A percentile compares a stretch with the other conserved stretches of the same genome.
Conservation (phyloP, 164 flowering plant species). For the Kalanchoe fedtschenkoi region DNA sequence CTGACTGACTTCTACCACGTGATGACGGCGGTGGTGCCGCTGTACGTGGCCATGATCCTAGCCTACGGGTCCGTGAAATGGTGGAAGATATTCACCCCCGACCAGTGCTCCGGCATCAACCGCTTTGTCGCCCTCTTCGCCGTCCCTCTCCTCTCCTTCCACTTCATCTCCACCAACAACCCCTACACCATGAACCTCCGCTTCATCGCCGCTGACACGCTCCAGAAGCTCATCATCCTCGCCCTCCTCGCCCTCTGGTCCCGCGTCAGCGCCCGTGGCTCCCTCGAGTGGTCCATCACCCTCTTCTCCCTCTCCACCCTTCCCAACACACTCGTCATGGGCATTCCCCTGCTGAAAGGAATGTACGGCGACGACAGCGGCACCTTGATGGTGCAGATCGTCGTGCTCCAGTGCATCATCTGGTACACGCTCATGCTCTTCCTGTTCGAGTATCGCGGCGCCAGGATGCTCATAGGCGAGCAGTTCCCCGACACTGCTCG, state of each 20-base stretch:
- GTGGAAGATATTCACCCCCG: slow-evolving; percentile 92
- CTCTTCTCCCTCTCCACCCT: slow-evolving; percentile 78
- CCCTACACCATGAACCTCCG: slow-evolving; percentile 74
- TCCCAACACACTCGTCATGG: slow-evolving; percentile 94
- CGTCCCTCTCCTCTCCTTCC: slow-evolving; percentile 88
- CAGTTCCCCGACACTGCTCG: slow-evolving; percentile 85
- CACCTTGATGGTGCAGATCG: slow-evolving; percentile 80
- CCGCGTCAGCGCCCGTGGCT: slow-evolving; percentile 40
- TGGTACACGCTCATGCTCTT: slow-evolving; percentile 94
- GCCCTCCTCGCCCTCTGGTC: slow-evolving; percentile 42
- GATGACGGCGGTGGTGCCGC: slow-evolving; percentile 92
- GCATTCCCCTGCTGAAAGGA: slow-evolving; percentile 78
- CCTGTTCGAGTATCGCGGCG: slow-evolving; percentile 79
- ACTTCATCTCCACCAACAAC: slow-evolving; percentile 70
- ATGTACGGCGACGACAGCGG: slow-evolving; percentile 80
- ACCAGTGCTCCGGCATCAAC: slow-evolving; percentile 94
- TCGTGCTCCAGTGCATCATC: slow-evolving; percentile 82
- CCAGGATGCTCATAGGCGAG: slow-evolving; percentile 61
- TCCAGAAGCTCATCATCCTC: slow-evolving; percentile 68
- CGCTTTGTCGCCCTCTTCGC: slow-evolving; percentile 91
- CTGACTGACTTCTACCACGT: slow-evolving; percentile 78
- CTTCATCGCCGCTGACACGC: slow-evolving; percentile 87
- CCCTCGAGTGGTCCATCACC: slow-evolving; percentile 74
- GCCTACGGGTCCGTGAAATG: slow-evolving; percentile 95
- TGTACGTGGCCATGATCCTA: slow-evolving; percentile 87